phyloP scores from a whole-genome alignment of 495 filamentous ascomycete species.

The Hyaloscypha bicolor region DNA sequence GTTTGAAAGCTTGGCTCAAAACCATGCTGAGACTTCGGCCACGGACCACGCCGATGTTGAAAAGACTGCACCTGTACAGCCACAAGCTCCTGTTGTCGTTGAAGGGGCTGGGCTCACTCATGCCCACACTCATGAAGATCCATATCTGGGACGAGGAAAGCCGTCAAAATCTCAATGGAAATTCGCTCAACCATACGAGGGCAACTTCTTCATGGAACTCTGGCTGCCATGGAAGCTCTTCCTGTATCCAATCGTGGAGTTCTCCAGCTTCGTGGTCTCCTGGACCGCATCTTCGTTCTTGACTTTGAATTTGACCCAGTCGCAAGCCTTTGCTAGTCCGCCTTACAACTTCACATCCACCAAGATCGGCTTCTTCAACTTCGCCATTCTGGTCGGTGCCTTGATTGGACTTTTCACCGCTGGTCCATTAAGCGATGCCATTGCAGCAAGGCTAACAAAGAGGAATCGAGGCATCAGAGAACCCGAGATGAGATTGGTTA shows the following conservation, averaged over 20 bases:
- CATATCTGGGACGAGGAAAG: constrained; percentile 50
- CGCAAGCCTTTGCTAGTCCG: constrained; percentile 60
- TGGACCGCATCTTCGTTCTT: constrained; percentile 63
- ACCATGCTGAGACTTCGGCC: constrained; percentile 4
- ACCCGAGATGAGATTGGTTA: constrained; percentile 57
- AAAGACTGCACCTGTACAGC: constrained; percentile 30
- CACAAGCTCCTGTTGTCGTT: neutral
- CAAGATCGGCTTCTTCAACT: constrained; percentile 47
- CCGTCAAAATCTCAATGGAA: constrained; percentile 59
- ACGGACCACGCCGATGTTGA: constrained; percentile 19
- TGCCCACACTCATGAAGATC: constrained; percentile 33
- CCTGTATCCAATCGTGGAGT: constrained; percentile 64
- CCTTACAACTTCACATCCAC: constrained; percentile 58
- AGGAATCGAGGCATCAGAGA: constrained; percentile 55
- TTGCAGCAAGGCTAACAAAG: constrained; percentile 52
- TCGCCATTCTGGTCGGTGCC: constrained; percentile 50
- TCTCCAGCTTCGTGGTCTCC: constrained; percentile 62
- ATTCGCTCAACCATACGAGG: constrained; percentile 43
- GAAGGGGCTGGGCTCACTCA: constrained; percentile 15
- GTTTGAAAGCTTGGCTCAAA: constrained; percentile 2
- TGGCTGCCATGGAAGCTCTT: constrained; percentile 61
- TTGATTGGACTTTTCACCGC: constrained; percentile 51
- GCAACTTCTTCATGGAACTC: constrained; percentile 41
- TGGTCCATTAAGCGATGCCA: constrained; percentile 50
- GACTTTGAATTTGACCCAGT: constrained; percentile 63